These are phyloP conservation scores for Actinomortierella ambigua DNA, from an alignment of 371 early-diverging fungal genomes.

Conservation along the genomic window DNA sequence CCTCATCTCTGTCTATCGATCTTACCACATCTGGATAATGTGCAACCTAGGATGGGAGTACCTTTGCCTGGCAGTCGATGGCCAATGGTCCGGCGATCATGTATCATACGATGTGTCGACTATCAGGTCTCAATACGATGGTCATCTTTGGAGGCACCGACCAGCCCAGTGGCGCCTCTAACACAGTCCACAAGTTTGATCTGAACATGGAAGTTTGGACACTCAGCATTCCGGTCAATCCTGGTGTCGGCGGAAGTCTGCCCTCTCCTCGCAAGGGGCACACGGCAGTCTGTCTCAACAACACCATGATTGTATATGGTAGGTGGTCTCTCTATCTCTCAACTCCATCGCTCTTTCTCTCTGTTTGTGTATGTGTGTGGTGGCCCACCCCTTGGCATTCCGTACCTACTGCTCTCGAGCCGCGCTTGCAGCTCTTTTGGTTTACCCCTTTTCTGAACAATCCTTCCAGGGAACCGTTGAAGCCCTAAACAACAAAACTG, in stretches of 20 bases:
- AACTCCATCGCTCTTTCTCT: background rate
- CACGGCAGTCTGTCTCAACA: slow-evolving; percentile 25
- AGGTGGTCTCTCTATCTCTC: slow-evolving; percentile 1
- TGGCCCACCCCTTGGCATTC: too few relatives aligned
- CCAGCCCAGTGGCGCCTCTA: slow-evolving; percentile 8
- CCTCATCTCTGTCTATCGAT: background rate
- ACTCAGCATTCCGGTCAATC: slow-evolving; percentile 7
- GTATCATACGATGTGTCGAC: slow-evolving; percentile 42
- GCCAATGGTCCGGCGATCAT: slow-evolving; percentile 35
- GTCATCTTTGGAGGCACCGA: slow-evolving; percentile 36
- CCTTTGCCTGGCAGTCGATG: slow-evolving; percentile 27
- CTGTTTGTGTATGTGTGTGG: too few relatives aligned
- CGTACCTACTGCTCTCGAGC: too few relatives aligned
- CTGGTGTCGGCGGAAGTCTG: slow-evolving; percentile 16
- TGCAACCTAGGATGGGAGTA: slow-evolving; percentile 31
- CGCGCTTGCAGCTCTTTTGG: too few relatives aligned
- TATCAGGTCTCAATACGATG: slow-evolving; percentile 32
- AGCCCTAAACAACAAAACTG: too few relatives aligned
- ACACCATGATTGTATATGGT: slow-evolving; percentile 42
- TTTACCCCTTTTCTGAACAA: too few relatives aligned
- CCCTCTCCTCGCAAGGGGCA: slow-evolving; percentile 39
- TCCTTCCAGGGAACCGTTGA: too few relatives aligned
- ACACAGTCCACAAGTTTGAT: slow-evolving; percentile 20
- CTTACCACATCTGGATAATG: background rate
- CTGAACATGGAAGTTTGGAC: slow-evolving; percentile 14